phyloP scores from a whole-genome alignment of 2,329 filamentous ascomycete genomes.

The Colletotrichum nymphaeae region DNA sequence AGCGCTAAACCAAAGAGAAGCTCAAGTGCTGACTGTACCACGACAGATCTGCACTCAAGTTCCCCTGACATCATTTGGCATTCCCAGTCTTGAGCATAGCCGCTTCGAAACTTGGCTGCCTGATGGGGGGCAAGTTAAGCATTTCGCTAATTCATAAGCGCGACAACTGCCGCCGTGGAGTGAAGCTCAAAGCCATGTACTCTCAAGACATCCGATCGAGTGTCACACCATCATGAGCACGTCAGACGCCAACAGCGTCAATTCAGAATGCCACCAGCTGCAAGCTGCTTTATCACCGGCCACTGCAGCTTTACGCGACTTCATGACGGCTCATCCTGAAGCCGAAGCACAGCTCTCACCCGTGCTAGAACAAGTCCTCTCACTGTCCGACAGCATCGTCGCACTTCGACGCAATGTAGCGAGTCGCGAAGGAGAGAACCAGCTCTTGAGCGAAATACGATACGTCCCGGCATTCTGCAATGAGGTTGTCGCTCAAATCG shows the following conservation, averaged over 20 bases:
- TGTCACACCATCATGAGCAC: not conserved
- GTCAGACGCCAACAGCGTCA: not conserved
- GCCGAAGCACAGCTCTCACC: constrained; percentile 1
- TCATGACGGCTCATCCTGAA: not conserved
- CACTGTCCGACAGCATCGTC: not conserved
- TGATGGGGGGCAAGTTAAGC: not conserved
- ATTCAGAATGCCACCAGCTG: constrained; percentile 3
- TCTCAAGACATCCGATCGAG: not conserved
- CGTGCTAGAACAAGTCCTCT: constrained; percentile 5
- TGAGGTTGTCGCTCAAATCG: not conserved
- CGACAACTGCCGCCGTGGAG: not conserved
- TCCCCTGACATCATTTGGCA: not conserved
- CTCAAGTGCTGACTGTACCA: not conserved
- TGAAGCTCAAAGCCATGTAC: not conserved
- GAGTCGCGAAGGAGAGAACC: not conserved
- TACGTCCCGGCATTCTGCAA: not conserved
- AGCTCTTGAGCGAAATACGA: not conserved
- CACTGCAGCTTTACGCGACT: not conserved
- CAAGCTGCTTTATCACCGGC: not conserved
- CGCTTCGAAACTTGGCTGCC: not conserved
- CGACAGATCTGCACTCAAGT: not conserved
- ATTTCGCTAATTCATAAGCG: not conserved
- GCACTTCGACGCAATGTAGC: constrained; percentile 1
- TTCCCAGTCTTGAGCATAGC: not conserved
- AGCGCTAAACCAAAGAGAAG: not conserved